These are phyloP conservation scores for Glebionis coronaria DNA, from an alignment of 129 eudicot species.

Conservation along the genomic window DNA sequence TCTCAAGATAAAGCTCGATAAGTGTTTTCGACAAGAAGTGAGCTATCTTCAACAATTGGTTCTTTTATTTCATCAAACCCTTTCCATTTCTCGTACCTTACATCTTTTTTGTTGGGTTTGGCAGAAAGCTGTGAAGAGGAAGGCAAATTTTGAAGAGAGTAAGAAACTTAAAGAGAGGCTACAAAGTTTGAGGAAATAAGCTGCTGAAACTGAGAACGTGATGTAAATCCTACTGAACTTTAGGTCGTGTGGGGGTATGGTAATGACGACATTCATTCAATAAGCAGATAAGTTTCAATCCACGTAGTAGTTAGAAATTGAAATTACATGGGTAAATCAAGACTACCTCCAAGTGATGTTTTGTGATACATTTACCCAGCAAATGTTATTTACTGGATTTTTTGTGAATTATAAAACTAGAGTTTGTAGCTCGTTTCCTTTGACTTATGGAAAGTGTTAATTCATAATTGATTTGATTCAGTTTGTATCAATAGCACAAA, in stretches of 20 bases:
- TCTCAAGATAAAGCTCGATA: conserved; percentile 72
- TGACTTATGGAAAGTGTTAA: background rate
- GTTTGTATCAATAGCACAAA: background rate
- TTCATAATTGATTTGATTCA: background rate
- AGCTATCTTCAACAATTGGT: conserved; percentile 19
- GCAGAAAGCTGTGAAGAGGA: conserved; percentile 88
- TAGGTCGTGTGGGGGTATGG: background rate
- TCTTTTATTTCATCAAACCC: background rate
- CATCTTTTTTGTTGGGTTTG: background rate
- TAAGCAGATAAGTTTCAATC: too few relatives aligned
- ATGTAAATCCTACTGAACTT: conserved; percentile 19
- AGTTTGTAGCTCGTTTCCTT: too few relatives aligned
- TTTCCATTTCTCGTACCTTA: background rate
- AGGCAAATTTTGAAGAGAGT: too few relatives aligned
- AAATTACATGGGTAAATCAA: too few relatives aligned
- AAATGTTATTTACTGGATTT: background rate
- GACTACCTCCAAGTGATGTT: conserved; percentile 3
- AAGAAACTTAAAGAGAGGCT: too few relatives aligned
- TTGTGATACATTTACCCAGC: background rate
- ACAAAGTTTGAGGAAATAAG: too few relatives aligned
- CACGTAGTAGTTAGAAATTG: too few relatives aligned
- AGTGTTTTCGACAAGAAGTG: conserved; percentile 57
- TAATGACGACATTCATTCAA: too few relatives aligned
- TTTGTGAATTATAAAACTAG: too few relatives aligned
- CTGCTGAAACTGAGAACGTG: too few relatives aligned